phyloP scores from a whole-genome alignment of 345 rosid genomes.

The Fremontodendron californicum region DNA sequence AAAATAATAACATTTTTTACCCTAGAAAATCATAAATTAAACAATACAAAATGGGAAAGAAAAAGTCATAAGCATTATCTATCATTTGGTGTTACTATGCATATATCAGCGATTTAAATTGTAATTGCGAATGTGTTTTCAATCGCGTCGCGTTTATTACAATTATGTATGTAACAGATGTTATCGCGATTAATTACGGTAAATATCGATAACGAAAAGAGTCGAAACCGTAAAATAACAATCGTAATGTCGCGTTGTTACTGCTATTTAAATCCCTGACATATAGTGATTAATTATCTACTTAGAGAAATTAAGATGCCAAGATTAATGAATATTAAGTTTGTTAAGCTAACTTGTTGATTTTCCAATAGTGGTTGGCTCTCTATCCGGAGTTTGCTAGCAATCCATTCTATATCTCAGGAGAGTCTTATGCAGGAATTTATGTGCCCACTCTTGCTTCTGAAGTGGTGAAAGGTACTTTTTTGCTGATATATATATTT shows the following conservation, averaged over 20 bases:
- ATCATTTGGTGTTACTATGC: too few relatives aligned
- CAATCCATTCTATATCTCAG: conserved; percentile 38
- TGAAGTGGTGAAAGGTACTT: conserved; percentile 29
- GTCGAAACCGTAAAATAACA: too few relatives aligned
- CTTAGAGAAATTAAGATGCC: neutral
- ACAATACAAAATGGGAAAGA: too few relatives aligned
- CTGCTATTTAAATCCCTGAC: neutral
- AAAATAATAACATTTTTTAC: neutral
- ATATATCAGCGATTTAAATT: too few relatives aligned
- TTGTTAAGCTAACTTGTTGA: neutral
- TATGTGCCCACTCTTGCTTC: conserved; percentile 33
- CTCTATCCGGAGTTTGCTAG: conserved; percentile 30
- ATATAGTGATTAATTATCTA: neutral
- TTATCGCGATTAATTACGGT: too few relatives aligned
- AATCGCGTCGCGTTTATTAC: too few relatives aligned
- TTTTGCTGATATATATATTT: neutral
- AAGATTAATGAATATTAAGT: neutral
- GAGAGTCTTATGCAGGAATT: conserved; percentile 45
- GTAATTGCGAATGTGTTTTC: too few relatives aligned
- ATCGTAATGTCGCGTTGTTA: too few relatives aligned
- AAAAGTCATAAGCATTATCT: too few relatives aligned
- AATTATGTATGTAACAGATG: too few relatives aligned
- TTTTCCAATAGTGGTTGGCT: conserved; percentile 26
- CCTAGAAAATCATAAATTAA: too few relatives aligned
- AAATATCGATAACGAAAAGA: too few relatives aligned